phyloP scores from a whole-genome alignment of 1,284 basidiomycete genomes.

The Inonotus obliquus region DNA sequence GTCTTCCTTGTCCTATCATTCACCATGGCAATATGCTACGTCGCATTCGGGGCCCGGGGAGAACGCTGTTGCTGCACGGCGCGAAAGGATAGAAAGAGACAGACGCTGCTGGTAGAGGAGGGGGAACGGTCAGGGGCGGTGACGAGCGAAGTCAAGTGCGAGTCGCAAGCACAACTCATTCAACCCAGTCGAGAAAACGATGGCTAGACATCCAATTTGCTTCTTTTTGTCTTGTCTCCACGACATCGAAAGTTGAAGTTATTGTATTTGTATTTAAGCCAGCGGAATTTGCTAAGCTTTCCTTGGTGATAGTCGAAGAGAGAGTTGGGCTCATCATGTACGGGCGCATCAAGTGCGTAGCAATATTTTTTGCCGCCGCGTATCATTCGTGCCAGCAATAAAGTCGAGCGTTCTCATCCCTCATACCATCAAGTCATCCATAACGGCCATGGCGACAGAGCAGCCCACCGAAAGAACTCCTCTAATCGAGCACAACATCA shows the following conservation, averaged over 20 bases:
- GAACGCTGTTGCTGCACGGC: slow-evolving; percentile 10
- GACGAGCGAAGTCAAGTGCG: not conserved
- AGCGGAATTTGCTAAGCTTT: no score
- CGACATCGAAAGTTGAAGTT: no score
- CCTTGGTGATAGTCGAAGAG: no score
- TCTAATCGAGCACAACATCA: slow-evolving; percentile 1
- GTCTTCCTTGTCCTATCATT: slow-evolving; percentile 8
- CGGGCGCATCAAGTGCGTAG: no score
- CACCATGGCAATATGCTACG: not conserved
- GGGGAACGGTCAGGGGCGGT: not conserved
- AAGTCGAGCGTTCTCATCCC: not conserved
- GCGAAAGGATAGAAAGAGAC: not conserved
- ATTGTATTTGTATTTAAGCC: no score
- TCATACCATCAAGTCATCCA: not conserved
- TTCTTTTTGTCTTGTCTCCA: not conserved
- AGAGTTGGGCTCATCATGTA: no score
- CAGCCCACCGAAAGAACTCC: slow-evolving; percentile 17
- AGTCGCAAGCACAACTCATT: slow-evolving; percentile 1
- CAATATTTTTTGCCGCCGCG: no score
- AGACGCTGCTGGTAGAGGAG: not conserved
- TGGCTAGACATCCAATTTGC: not conserved
- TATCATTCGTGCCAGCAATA: no score
- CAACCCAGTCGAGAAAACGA: not conserved
- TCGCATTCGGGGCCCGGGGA: slow-evolving; percentile 11
- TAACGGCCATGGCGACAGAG: not conserved